Evolutionary conservation across 495 filamentous ascomycete genomes (phyloP), one percentile per base, ranked within the genome.

Genomic region (Trichoderma gamsii): DNA sequence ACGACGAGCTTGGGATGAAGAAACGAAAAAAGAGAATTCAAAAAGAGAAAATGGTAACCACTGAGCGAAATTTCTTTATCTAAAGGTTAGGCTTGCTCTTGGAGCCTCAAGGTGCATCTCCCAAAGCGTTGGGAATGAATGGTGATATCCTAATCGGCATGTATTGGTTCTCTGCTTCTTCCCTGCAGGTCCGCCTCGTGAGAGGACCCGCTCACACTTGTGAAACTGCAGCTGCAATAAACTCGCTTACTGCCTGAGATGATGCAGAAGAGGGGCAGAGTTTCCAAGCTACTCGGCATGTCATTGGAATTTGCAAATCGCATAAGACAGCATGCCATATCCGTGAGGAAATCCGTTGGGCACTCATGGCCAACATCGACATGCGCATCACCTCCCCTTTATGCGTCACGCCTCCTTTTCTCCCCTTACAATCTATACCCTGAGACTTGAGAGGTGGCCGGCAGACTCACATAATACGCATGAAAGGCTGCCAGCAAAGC

Each of bases 231-330:
- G 44, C 15, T 49, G 44, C n/a, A n/a, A 49, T n/a, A 49, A 11
- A 49, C 44, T 49, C 44, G n/a, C 44, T 49, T 49, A n/a, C 44
- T n/a, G 43, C 11, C 12, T 46, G 44, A 49, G 44, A n/a, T 38
- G 35, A 38, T 38, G 56, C 56, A 61, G 29, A 61, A 61, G 56
- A 61, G 56, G 56, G 56, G 56, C 56, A 18, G 35, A 38, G 8
- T 38, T 9, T 6, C 3, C 35, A 38, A 38, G 35, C 35, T 38
- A 38, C 35, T 5, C 7, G 35, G 35, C 8, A 9, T 38, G 35
- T 38, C 8, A 38, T 38, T 38, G 35, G 35, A 38, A 38, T 5
- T 0, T 38, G 35, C 35, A 38, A 38, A 38, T 38, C 35, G 35
- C 35, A 38, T 38, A 38, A 38, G 35, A 38, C 35, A 38, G 35